Base-by-base conservation (phyloP, 1,284 basidiomycete species). In the Sporisorium scitamineum region DNA sequence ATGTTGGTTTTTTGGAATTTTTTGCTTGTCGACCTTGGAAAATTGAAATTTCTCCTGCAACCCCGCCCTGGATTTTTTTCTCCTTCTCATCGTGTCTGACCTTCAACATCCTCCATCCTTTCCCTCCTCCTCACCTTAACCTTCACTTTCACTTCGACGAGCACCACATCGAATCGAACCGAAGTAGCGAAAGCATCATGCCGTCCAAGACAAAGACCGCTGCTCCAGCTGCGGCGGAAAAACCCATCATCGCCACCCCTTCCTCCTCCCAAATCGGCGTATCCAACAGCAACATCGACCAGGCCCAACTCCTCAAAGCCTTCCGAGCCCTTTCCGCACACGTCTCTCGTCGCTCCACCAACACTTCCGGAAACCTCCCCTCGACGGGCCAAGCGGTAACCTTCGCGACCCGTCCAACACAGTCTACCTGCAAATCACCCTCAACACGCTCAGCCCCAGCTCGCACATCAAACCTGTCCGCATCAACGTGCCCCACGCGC, bases 401-500 rank as follows among this genome's bases (percentile, higher is more conserved):
- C 65, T 75, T 10, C 70, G 65, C 27, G 77, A 79, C 54, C 48
- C 76, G 11, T 61, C 55, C 31, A 79, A 84, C 47, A 61, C 73
- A 0, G 76, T 83, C 27, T 84, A 65, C 34, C 14, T 85, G 5
- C 80, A 84, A 47, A 24, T 85, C 26, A 80, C 81, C 2, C 50
- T 84, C 54, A 82, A 84, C 61, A 54, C 61, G 39, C 65, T 85
- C 16, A 62, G 61, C 13, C 56, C 72, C 0, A 61, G 67, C 16
- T 68, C 58, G 45, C 73, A 80, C 44, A 70, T 78, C 26, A 84
- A 84, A 60, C 81, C 82, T 16, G 76, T 78, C n/a, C 72, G 81
- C 0, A 78, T 82, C 60, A 73, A 74, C 24, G 59, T 80, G 9
- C 80, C 84, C 20, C 89, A 96, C 86, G 92, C 95, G 2, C 88